Percentiles rank a stretch among this genome's conserved stretches.
Evolutionary conservation across 2,329 filamentous ascomycete species (phyloP).

Genomic region (Fonsecaea nubica): DNA sequence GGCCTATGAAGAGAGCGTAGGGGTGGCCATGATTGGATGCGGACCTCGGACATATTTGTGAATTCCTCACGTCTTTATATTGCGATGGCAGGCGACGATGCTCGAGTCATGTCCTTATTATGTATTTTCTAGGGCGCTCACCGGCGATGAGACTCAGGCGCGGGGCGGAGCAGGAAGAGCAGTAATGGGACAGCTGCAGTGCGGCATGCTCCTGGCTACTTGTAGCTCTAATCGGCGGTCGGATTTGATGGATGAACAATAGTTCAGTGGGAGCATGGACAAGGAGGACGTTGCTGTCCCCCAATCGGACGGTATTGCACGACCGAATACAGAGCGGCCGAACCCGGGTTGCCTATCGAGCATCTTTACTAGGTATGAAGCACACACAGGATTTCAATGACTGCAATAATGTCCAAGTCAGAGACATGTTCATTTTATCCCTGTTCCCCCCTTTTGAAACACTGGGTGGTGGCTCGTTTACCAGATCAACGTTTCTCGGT

Average conservation of each 20-base stretch:
- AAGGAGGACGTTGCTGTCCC: background rate
- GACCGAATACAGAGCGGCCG: background rate
- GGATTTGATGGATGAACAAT: background rate
- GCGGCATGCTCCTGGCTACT: background rate
- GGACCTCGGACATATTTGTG: background rate
- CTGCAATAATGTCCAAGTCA: background rate
- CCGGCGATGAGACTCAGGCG: background rate
- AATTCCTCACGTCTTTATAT: background rate
- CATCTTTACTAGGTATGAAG: background rate
- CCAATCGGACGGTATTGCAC: background rate
- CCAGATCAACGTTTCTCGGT: too few species aligned
- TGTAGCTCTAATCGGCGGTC: background rate
- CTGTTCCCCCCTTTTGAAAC: too few species aligned
- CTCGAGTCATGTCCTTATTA: background rate
- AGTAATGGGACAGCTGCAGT: background rate
- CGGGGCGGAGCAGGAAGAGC: background rate
- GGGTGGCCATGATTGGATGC: background rate
- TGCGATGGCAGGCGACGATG: background rate
- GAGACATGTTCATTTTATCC: too few species aligned
- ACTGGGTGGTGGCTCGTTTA: too few species aligned
- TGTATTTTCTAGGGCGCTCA: constrained; percentile 2
- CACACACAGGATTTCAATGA: constrained; percentile 1
- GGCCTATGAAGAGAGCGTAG: background rate
- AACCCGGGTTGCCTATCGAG: background rate
- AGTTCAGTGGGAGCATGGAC: background rate